These are phyloP conservation scores for Entoloma clypeatum DNA, from an alignment of 1,284 basidiomycete genomes.

Conservation along the genomic window DNA sequence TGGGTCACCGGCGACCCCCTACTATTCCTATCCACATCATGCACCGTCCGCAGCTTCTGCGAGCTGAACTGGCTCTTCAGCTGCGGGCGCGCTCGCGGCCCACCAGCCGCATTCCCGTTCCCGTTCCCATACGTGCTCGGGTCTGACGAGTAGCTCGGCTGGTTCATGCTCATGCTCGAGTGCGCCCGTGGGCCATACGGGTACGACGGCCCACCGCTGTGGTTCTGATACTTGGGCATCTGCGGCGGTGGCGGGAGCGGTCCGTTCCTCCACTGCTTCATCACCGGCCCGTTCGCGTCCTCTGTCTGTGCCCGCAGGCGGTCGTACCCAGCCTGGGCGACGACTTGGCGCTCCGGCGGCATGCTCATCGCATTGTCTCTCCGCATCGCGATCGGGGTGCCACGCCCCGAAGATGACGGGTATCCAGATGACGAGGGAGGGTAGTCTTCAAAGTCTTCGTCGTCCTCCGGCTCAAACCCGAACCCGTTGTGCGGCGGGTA, in stretches of 20 bases:
- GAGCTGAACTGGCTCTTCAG: constrained; percentile 72
- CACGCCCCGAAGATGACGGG: constrained; percentile 59
- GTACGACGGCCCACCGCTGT: constrained; percentile 36
- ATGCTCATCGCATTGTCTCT: constrained; percentile 56
- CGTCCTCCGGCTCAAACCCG: constrained; percentile 64
- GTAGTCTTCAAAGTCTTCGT: constrained; percentile 75
- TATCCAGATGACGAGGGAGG: constrained; percentile 41
- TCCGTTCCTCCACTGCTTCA: constrained; percentile 61
- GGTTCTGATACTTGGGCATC: constrained; percentile 22
- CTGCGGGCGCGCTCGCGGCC: constrained; percentile 42
- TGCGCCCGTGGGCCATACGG: constrained; percentile 47
- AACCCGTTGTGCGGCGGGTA: constrained; percentile 65
- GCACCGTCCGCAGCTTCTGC: constrained; percentile 51
- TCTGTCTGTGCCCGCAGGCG: constrained; percentile 71
- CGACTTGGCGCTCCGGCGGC: constrained; percentile 52
- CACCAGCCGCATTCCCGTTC: constrained; percentile 18
- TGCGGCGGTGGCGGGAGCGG: constrained; percentile 14
- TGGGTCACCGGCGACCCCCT: constrained; percentile 10
- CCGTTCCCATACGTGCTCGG: constrained; percentile 41
- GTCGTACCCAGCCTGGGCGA: constrained; percentile 43
- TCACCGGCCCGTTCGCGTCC: constrained; percentile 60
- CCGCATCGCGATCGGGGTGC: constrained; percentile 59
- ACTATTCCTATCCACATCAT: constrained; percentile 34
- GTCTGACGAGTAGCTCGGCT: constrained; percentile 51
- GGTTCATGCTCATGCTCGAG: constrained; percentile 38